Evolutionary conservation across 169 alveolate species (phyloP).

Genomic region (Plasmodium blacklocki): DNA sequence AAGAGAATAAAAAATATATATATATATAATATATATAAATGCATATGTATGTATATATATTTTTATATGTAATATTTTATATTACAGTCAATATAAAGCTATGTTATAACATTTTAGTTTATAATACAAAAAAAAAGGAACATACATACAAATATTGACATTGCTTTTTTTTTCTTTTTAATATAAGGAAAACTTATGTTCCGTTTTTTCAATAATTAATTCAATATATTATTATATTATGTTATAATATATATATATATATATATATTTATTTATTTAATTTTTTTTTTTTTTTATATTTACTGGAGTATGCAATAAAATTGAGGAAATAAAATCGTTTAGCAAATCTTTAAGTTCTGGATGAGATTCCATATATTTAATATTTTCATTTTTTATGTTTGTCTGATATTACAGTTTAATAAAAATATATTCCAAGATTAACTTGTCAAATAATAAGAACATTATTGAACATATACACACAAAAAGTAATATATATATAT

Average conservation of each 20-base stretch:
- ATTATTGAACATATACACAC: too few relatives aligned
- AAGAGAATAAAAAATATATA: neutral
- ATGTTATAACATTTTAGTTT: too few relatives aligned
- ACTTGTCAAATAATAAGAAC: too few relatives aligned
- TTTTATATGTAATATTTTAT: too few relatives aligned
- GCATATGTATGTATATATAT: neutral
- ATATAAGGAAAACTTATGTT: too few relatives aligned
- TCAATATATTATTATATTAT: too few relatives aligned
- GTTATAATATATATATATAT: too few relatives aligned
- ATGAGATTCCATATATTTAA: constrained; percentile 63
- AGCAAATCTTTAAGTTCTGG: constrained; percentile 63
- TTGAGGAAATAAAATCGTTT: constrained; percentile 69
- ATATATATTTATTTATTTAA: neutral
- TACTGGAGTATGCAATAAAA: constrained; percentile 73
- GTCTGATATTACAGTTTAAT: constrained; percentile 15
- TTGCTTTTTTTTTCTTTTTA: too few relatives aligned
- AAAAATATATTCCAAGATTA: neutral
- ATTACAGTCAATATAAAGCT: too few relatives aligned
- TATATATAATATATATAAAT: constrained; percentile 12
- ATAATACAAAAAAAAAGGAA: too few relatives aligned
- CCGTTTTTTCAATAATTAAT: too few relatives aligned
- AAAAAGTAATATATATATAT: constrained; percentile 1
- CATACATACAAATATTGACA: too few relatives aligned
- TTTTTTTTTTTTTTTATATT: neutral
- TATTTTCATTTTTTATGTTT: constrained; percentile 64